Evolutionary conservation across 73 alveolate species (phyloP), one percentile per base, ranked within the genome.

Genomic region (Halteria grandinella): DNA sequence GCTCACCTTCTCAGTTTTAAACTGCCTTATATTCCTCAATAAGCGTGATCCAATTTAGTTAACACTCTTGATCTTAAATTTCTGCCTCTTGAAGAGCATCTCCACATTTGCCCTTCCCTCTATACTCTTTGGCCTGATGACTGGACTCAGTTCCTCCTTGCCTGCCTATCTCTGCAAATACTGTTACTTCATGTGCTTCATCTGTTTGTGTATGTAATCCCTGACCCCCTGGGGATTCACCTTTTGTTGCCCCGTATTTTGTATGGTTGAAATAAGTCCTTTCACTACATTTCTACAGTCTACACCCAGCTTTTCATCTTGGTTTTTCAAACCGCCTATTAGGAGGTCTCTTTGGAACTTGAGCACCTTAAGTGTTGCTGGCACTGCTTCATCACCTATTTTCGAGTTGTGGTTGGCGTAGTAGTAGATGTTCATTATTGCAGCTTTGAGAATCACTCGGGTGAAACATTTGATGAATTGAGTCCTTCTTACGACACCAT

Each of bases 271-370:
- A 17, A 66, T n/a, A 5, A 66, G 53, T 12, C 80, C 80, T 29
- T 33, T 66, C 18, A 66, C 32, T 1, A 66, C 69, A 66, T 41
- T 44, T 5, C 25, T 44, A 28, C 80, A 66, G 29, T 66, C 66
- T 24, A 66, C 80, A 18, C 80, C 80, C 11, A 66, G 49, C 66
- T 45, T 66, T 45, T 66, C 80, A 28, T 41, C 12, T 25, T 66
- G 23, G 17, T 41, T 44, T 45, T 66, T 45, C 6, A 66, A 25
- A 1, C 80, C 80, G 1, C 80, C 80, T 5, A 66, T 44, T 7
- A 66, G 14, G 15, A 66, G 45, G 47, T 44, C 47, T 28, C 80
- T 66, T 31, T 66, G 45, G 51, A 66, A 66, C 29, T 66, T 66
- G 18, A 66, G 36, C 1, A 66, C 66, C 29, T 66, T 66, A 6